Conservation (phyloP, 768 basidiomycete species). For the Lanmaoa pseudosensibilis region DNA sequence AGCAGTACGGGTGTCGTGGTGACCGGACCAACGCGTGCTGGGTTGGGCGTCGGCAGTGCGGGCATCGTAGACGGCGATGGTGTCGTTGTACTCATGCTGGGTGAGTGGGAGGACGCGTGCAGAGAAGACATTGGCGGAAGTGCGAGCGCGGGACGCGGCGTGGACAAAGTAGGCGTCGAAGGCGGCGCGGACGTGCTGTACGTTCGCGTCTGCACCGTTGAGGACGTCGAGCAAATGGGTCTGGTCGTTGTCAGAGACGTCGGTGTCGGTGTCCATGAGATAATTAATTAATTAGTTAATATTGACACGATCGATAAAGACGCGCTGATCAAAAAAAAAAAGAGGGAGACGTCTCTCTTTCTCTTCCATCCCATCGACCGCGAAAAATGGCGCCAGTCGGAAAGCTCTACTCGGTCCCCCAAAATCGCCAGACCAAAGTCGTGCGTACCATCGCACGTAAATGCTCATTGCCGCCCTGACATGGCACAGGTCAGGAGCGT, state of each 20-base stretch:
- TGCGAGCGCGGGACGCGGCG: conserved; percentile 59
- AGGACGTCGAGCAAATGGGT: conserved; percentile 10
- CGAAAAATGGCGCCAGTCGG: conserved; percentile 56
- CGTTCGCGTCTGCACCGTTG: conserved; percentile 7
- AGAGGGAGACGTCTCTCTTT: conserved; percentile 4
- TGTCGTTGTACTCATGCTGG: conserved; percentile 54
- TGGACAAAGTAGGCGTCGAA: conserved; percentile 88
- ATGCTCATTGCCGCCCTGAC: not conserved
- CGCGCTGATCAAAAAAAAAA: conserved; percentile 28
- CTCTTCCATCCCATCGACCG: conserved; percentile 25
- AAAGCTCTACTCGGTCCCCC: conserved; percentile 57
- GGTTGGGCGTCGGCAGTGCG: conserved; percentile 7
- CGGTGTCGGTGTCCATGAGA: conserved; percentile 30
- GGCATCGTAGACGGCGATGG: conserved; percentile 30
- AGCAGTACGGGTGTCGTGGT: conserved; percentile 25
- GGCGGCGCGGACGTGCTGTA: conserved; percentile 43
- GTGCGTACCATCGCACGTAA: conserved; percentile 35
- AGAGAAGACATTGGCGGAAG: conserved; percentile 81
- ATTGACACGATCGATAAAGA: conserved; percentile 32
- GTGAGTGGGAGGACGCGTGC: conserved; percentile 68
- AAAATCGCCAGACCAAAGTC: conserved; percentile 41
- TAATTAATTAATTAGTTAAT: conserved; percentile 22
- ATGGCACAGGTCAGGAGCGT: conserved; percentile 48
- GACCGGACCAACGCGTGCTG: conserved; percentile 24
- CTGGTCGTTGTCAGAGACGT: conserved; percentile 31